Conservation (phyloP, 805 yeast species). For the Saturnispora sekii region DNA sequence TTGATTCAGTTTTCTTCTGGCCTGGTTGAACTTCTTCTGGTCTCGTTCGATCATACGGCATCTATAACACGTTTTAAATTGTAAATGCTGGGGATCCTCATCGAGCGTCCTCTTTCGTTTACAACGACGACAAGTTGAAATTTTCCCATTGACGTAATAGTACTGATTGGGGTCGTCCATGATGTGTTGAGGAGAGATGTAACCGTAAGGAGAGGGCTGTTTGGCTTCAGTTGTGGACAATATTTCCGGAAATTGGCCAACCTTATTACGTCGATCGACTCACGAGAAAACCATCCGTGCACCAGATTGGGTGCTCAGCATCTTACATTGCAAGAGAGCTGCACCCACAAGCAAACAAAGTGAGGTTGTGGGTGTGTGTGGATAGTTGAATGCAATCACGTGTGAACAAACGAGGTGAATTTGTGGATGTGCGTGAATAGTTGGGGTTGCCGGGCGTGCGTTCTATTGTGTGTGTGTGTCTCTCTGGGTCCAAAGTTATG, state of each 20-base stretch:
- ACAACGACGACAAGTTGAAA: constrained; percentile 45
- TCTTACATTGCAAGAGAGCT: too few relatives aligned
- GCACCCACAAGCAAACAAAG: background rate
- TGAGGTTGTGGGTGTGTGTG: too few relatives aligned
- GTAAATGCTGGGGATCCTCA: constrained; percentile 47
- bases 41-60: constrained; percentile 46
- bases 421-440: too few relatives aligned
- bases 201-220: background rate
- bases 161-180: constrained; percentile 11
- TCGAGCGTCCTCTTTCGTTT: constrained; percentile 45
- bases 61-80: constrained; percentile 49
- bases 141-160: constrained; percentile 24
- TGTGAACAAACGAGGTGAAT: too few relatives aligned
- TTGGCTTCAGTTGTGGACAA: too few relatives aligned
- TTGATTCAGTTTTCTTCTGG: constrained; percentile 16
- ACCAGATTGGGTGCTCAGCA: constrained; percentile 1
- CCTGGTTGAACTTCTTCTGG: constrained; percentile 25
- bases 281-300: background rate
- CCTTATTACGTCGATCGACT: constrained; percentile 1
- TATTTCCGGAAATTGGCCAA: too few relatives aligned
- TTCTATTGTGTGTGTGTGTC: too few relatives aligned
- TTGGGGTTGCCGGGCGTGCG: too few relatives aligned
- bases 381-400: too few relatives aligned
- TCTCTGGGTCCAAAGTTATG: too few relatives aligned
- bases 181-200: background rate